Evolutionary conservation across 1,139 yeast species (phyloP), one percentile per base, ranked within the genome.

Genomic region (Geotrichum klebahnii): DNA sequence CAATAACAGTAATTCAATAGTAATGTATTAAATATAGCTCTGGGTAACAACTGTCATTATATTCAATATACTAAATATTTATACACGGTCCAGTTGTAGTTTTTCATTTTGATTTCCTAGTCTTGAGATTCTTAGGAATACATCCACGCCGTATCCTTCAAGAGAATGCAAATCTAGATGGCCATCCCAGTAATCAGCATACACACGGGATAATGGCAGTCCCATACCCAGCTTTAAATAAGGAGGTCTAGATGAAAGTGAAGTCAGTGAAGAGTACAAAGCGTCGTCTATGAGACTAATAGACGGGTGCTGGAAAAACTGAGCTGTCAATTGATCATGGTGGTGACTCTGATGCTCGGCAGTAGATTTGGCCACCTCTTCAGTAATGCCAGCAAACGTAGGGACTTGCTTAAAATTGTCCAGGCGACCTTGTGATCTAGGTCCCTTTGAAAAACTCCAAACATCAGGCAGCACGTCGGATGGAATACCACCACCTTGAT

Each of bases 161-260:
- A 90, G 70, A 0, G 95, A 83, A 60, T 84, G 84, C 76, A 90
- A 78, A 58, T 80, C 83, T 47, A 90, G 68, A 48, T 82, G 84
- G 3, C 97, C 97, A 60, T 89, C 92, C 97, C 97, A 90, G 67
- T 90, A 90, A 60, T 90, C 97, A 0, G 96, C 90, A 63, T 90
- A 90, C 0, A 90, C 87, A 57, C 85, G 81, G 61, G 95, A 84
- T 82, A 90, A 80, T 0, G 97, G 97, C 53, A 90, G 72, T 0
- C 97, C 96, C 58, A 90, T 77, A 0, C 97, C 97, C 22, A 90
- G 70, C 53, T 84, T 83, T 59, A 78, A 77, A 53, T 83, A 77
- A 29, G 85, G 82, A 0, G 94, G 87, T 57, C 96, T 75, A 17
- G 82, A 74, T 42, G 85, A 79, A 58, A 88, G 74, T 23, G 76